Conservation (phyloP, 139 green algal genomes). For the Coelastrella sp. region DNA sequence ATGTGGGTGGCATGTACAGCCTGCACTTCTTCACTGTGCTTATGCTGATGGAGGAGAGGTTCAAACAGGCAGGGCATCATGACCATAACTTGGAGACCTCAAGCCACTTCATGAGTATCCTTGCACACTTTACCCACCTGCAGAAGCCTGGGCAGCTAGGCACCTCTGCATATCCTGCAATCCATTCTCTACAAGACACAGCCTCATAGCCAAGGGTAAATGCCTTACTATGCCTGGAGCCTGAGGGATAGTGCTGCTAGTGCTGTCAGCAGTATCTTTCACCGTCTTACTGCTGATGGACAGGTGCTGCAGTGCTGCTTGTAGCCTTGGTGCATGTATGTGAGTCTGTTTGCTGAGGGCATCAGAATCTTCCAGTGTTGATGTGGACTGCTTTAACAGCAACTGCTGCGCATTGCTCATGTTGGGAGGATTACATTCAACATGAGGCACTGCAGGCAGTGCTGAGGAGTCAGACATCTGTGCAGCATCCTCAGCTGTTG, state of each 20-base stretch:
- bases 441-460: too few species aligned
- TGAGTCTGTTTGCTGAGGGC: neutral
- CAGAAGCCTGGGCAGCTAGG: neutral
- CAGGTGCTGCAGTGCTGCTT: neutral
- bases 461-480: too few species aligned
- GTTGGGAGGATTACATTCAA: too few species aligned
- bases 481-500: too few species aligned
- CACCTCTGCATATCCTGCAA: neutral
- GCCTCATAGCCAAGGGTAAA: slow-evolving; percentile 22
- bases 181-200: neutral
- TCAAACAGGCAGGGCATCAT: too few species aligned
- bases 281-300: neutral
- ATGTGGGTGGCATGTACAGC: too few species aligned
- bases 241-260: neutral
- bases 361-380: neutral
- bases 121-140: neutral
- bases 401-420: too few species aligned
- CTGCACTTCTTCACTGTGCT: too few species aligned
- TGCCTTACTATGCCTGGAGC: neutral
- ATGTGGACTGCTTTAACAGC: too few species aligned
- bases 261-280: neutral
- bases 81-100: neutral
- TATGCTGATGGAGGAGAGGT: neutral
- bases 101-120: neutral
- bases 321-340: too few species aligned